Conservation (phyloP, 2,329 filamentous ascomycete species). For the Epichloe aotearoae region DNA sequence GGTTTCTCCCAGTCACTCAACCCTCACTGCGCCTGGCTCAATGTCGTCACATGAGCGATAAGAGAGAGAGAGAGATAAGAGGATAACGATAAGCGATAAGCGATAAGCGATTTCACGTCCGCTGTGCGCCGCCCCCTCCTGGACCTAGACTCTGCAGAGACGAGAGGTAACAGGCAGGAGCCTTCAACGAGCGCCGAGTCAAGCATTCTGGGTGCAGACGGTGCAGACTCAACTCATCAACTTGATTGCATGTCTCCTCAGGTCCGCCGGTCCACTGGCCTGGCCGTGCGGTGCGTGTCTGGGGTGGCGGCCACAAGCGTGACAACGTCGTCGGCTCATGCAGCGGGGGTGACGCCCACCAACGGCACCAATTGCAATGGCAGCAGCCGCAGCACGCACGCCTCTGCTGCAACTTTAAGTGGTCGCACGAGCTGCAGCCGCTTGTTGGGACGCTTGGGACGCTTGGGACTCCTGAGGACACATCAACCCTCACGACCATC, state of each 20-base stretch:
- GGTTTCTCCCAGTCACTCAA: too few species aligned
- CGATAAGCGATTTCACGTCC: too few species aligned
- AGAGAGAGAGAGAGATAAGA: neutral
- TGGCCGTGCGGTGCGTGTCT: constrained; percentile 10
- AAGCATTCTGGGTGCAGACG: neutral
- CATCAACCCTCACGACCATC: constrained; percentile 5
- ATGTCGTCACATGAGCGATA: neutral
- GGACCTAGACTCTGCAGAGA: too few species aligned
- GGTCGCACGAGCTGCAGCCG: neutral
- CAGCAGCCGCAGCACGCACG: too few species aligned
- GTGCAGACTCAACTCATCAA: neutral
- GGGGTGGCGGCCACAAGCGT: neutral
- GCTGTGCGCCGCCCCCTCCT: too few species aligned
- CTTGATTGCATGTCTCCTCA: constrained; percentile 18
- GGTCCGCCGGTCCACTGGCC: constrained; percentile 18
- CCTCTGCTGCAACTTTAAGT: too few species aligned
- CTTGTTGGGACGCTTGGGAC: neutral
- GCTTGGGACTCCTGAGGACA: constrained; percentile 6
- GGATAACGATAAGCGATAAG: too few species aligned
- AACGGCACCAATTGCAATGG: neutral
- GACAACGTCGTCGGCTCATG: neutral
- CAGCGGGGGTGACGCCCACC: neutral
- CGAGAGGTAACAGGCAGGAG: too few species aligned
- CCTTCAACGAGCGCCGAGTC: neutral
- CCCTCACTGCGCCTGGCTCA: neutral